These are phyloP conservation scores for Spirogloea muscicola DNA, from an alignment of 139 green algal species.

Conservation along the genomic window DNA sequence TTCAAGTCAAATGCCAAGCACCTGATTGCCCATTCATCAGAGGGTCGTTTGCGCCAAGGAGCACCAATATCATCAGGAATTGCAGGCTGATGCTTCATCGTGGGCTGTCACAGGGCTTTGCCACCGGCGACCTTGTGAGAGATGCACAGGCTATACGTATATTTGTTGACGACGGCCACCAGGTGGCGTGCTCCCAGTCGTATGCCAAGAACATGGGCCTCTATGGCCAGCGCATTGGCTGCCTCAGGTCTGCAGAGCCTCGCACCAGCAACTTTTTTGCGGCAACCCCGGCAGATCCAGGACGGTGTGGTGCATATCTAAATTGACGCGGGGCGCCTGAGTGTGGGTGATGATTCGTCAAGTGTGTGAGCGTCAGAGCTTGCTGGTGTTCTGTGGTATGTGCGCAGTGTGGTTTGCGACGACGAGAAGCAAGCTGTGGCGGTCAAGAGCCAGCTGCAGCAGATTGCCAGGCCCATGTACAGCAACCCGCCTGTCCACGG, in stretches of 20 bases:
- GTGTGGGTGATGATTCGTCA: too few relatives aligned
- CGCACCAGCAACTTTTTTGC: too few relatives aligned
- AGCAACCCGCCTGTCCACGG: slow-evolving; percentile 54
- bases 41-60: too few relatives aligned
- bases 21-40: too few relatives aligned
- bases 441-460: slow-evolving; percentile 45
- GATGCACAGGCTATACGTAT: slow-evolving; percentile 73
- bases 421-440: slow-evolving; percentile 10
- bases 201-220: slow-evolving; percentile 75
- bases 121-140: slow-evolving; percentile 72
- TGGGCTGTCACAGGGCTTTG: slow-evolving; percentile 73
- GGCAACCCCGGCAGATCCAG: too few relatives aligned
- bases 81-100: too few relatives aligned
- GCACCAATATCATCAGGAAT: too few relatives aligned
- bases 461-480: slow-evolving; percentile 53
- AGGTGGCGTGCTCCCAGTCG: slow-evolving; percentile 47
- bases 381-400: too few relatives aligned
- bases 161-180: slow-evolving; percentile 65
- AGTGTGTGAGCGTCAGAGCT: too few relatives aligned
- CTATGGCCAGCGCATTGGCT: slow-evolving; percentile 56
- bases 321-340: too few relatives aligned
- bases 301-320: too few relatives aligned
- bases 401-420: slow-evolving; percentile 24
- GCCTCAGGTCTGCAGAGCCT: slow-evolving; percentile 31
- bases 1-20: too few relatives aligned